Base-by-base conservation (phyloP, 768 basidiomycete species). In the Basidioascus undulatus region DNA sequence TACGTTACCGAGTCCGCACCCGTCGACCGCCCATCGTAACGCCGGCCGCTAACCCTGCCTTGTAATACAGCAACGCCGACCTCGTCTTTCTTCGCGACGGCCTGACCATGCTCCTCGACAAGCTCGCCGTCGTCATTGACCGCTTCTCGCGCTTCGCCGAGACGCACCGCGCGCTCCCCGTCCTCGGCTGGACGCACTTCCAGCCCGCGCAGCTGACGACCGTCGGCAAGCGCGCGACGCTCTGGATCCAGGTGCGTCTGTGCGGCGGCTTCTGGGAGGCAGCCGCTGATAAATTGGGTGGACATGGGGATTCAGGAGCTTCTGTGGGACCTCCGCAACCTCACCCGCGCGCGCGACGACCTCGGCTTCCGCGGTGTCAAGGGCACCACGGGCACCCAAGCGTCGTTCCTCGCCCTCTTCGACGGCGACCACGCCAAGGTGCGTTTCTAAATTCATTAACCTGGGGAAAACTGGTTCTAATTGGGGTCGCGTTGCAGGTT, bases 311-410 rank as follows among this genome's bases (percentile, higher is more conserved):
- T 21, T 27, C 37, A 81, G 72, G 92, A 98, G 53, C 67, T 98
- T 3, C 65, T 96, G 2, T 94, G 87, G 89, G 92, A 98, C 58
- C 63, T 98, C 44, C 68, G 89, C 16, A 94, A 94, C 57, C 66
- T 98, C 53, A 72, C 74, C 55, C 72, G 89, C 24, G 84, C 80
- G 0, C 65, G 82, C 19, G 74, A 81, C 47, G 89, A 96, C 57
- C 59, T 98, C 37, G 89, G 92, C 4, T 96, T 98, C 66, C 72
- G 92, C 41, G 92, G 92, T 35, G 92, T 89, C 39, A 98, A 98
- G 60, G 92, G 92, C n/a, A 96, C 92, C 0, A 98, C 92, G 0
- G 92, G 92, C 8, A 96, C 92, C 0, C 92, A 96, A 58, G 92
- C 82, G 4, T 84, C 80, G 49, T 98, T 96, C 65, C 64, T 96